Conservation (phyloP, 129 eudicot genomes). For the Ambrosia trifida region DNA sequence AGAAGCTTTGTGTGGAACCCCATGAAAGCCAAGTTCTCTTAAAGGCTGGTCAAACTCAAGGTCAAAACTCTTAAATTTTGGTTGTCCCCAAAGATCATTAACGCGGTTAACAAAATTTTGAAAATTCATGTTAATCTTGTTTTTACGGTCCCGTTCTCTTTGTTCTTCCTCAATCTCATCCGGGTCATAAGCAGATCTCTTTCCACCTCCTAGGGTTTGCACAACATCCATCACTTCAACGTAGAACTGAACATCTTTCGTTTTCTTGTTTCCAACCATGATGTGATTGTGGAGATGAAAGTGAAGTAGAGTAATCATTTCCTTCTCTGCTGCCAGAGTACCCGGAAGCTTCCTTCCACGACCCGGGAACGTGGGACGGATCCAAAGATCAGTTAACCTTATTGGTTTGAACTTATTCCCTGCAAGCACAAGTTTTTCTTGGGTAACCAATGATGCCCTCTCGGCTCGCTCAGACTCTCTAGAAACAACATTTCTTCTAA, state of each 20-base stretch:
- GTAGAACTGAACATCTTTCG: conserved; percentile 56
- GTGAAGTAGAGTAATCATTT: conserved; percentile 55
- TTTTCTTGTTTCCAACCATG: conserved; percentile 65
- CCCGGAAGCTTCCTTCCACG: conserved; percentile 61
- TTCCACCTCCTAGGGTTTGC: conserved; percentile 55
- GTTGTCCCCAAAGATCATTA: conserved; percentile 54
- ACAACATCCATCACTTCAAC: conserved; percentile 60
- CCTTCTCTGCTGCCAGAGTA: conserved; percentile 58
- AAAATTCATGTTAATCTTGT: conserved; percentile 52
- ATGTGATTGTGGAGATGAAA: conserved; percentile 62
- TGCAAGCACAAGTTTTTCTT: conserved; percentile 44
- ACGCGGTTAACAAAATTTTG: conserved; percentile 49
- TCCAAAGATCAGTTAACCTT: conserved; percentile 49
- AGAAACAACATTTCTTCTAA: conserved; percentile 38
- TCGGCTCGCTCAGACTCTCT: conserved; percentile 50
- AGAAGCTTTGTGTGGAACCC: conserved; percentile 56
- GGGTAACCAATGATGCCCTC: conserved; percentile 47
- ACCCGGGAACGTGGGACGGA: conserved; percentile 59
- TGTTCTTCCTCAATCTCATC: conserved; percentile 68
- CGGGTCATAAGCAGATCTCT: conserved; percentile 58
- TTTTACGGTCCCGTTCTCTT: conserved; percentile 55
- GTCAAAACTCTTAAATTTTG: conserved; percentile 44
- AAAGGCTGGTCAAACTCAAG: conserved; percentile 61
- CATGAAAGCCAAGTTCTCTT: conserved; percentile 57
- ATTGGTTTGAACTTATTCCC: conserved; percentile 57